A percentile compares a stretch with the other conserved stretches of the same genome.
Conservation (phyloP, 2,329 filamentous ascomycete species). For the Xylaria sp. region DNA sequence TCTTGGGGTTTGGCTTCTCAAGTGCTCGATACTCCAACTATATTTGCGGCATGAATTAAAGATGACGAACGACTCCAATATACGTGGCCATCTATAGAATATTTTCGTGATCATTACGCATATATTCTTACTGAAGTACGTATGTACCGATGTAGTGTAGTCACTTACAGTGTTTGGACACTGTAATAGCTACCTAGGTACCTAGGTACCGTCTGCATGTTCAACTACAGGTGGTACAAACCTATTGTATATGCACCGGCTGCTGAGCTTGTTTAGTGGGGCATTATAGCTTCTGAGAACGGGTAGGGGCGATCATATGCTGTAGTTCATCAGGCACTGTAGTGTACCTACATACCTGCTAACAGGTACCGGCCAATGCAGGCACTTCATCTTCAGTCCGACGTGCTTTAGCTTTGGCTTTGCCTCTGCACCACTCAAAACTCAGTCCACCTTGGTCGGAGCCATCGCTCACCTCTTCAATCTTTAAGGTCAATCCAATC, state of each 20-base stretch:
- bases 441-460: neutral
- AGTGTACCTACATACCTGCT: neutral
- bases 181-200: too few relatives aligned
- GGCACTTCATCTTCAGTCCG: neutral
- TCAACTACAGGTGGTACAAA: too few relatives aligned
- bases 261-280: slow-evolving; percentile 36
- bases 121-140: too few relatives aligned
- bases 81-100: too few relatives aligned
- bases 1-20: too few relatives aligned
- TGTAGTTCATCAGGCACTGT: neutral
- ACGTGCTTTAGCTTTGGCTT: neutral
- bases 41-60: too few relatives aligned
- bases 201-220: too few relatives aligned
- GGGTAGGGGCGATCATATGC: neutral
- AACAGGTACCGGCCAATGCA: neutral
- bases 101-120: too few relatives aligned
- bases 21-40: too few relatives aligned
- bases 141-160: too few relatives aligned
- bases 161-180: too few relatives aligned
- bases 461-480: neutral
- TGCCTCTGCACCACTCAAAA: neutral
- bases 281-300: neutral
- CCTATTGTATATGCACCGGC: neutral
- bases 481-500: neutral
- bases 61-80: too few relatives aligned